These are phyloP conservation scores for Thalassiosira hispida DNA, from an alignment of 352 stramenopile species.

Conservation along the genomic window DNA sequence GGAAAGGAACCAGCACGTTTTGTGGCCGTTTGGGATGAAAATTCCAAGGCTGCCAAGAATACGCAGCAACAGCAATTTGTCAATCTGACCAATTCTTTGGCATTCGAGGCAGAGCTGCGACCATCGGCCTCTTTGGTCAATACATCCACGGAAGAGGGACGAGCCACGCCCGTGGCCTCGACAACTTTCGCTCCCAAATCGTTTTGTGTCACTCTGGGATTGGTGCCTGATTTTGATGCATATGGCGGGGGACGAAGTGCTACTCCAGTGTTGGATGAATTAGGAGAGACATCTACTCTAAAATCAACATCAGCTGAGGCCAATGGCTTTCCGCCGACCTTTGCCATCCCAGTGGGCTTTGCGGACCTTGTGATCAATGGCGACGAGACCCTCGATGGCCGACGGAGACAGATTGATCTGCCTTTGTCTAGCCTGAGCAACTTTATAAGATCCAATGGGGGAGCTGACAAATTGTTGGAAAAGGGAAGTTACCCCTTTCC, in stretches of 20 bases:
- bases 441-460: conserved; percentile 19
- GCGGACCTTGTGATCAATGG: conserved; percentile 44
- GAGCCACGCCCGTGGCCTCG: not conserved
- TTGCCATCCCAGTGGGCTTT: conserved; percentile 49
- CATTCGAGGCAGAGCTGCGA: conserved; percentile 50
- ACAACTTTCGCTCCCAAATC: conserved; percentile 39
- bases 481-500: conserved; percentile 25
- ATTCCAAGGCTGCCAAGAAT: too few species aligned
- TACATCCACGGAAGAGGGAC: not conserved
- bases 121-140: conserved; percentile 3
- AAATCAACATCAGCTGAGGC: not conserved
- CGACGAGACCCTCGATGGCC: conserved; percentile 43
- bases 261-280: not conserved
- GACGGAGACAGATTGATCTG: conserved; percentile 39
- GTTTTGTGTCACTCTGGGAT: conserved; percentile 47
- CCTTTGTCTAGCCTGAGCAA: conserved; percentile 34
- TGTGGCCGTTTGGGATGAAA: conserved; percentile 33
- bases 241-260: not conserved
- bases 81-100: conserved; percentile 35
- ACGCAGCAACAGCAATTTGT: conserved; percentile 4
- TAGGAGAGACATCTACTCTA: conserved; percentile 4
- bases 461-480: not conserved
- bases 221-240: conserved; percentile 33
- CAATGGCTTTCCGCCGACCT: conserved; percentile 10
- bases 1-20: conserved; percentile 22